Percentiles rank a stretch among this genome's conserved stretches.
Conservation (phyloP, 345 rosid genomes). For the Salix caprea region DNA sequence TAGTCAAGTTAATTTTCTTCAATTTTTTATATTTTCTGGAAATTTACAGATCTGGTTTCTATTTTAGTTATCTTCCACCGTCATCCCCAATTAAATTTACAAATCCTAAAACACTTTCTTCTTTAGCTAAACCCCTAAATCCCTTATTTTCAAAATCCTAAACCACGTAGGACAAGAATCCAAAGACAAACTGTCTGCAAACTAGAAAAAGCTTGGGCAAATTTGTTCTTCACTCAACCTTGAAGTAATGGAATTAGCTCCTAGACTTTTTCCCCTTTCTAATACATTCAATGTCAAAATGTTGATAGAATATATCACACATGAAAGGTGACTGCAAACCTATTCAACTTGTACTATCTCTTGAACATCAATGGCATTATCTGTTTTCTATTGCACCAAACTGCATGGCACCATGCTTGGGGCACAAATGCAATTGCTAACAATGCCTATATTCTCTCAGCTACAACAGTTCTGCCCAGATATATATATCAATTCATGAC, state of each 20-base stretch:
- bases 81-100: background rate
- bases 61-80: background rate
- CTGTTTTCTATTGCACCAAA: background rate
- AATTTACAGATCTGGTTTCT: background rate
- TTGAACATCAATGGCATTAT: background rate
- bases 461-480: background rate
- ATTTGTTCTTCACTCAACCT: background rate
- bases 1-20: too few species aligned
- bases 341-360: background rate
- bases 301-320: background rate
- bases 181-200: background rate
- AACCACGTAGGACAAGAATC: background rate
- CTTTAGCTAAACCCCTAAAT: background rate
- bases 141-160: background rate
- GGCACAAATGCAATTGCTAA: background rate
- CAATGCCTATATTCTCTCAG: background rate
- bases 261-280: background rate
- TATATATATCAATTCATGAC: background rate
- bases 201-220: background rate
- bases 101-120: background rate
- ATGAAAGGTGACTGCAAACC: background rate
- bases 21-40: background rate
- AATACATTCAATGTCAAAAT: background rate
- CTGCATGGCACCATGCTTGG: background rate
- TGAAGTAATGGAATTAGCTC: background rate